Base-by-base conservation (phyloP, 2,329 filamentous ascomycete genomes). In the Canariomyces notabilis region DNA sequence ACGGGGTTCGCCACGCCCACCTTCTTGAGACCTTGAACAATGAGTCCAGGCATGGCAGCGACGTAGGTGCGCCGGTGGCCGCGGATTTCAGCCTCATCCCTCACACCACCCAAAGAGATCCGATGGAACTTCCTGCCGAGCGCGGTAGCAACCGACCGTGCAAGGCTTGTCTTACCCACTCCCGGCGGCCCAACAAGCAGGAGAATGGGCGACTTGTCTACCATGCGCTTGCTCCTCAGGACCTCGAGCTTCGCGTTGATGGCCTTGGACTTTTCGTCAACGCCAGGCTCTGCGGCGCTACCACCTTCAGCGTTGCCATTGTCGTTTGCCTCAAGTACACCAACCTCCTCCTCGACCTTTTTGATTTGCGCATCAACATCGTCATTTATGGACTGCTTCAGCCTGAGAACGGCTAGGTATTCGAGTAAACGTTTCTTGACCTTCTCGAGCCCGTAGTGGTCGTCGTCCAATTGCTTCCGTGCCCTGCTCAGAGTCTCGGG, bases 391-490 rank as follows among this genome's bases (percentile, higher is more conserved):
- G 86, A 83, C 63, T 96, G 90, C 74, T 97, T 98, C 46, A 98
- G 76, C 57, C 93, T 86, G 42, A 98, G 74, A n/a, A 98, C 93
- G 2, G 93, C 94, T 35, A 98, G 75, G 62, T 98, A 98, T 65
- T 97, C 94, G 5, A 98, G 76, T 18, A 98, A 68, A 35, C 93
- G 79, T 76, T 95, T 96, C 79, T 98, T 98, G 61, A 98, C 91
- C 67, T 91, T 94, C 51, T 97, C 89, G 12, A 98, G 73, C 0
- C 93, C 93, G 58, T 97, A 97, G 65, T 98, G 93, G 61, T 98
- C 93, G 53, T 94, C 84, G 59, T 98, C 89, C 5, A 98, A 77
- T 65, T 97, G 93, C 67, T 89, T 87, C 44, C 89, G 82, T 6
- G 93, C 93, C 57, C 77, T 79, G 48, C 78, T 75, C 46, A 97